Percentiles rank a stretch among this genome's conserved stretches.
phyloP scores from a whole-genome alignment of 176 grass and related monocot genomes.

The Oryza longistaminata region DNA sequence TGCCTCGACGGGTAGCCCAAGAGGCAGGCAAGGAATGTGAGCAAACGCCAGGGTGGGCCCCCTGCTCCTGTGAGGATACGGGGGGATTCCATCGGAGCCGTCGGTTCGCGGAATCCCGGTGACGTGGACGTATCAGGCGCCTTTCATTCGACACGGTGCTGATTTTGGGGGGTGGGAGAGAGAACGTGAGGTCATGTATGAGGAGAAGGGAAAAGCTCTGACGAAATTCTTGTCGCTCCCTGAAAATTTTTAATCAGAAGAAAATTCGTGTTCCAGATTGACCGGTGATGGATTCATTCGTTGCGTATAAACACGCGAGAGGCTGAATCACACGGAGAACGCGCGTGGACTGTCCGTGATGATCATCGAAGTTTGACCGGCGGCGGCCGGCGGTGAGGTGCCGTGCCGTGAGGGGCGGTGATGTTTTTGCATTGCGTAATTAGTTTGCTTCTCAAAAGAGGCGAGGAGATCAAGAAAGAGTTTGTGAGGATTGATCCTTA shows the following conservation, averaged over 20 bases:
- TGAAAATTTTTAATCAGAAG: background rate
- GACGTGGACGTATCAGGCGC: slow-evolving; percentile 6
- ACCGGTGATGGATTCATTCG: background rate
- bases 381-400: slow-evolving; percentile 5
- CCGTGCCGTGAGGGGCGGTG: background rate
- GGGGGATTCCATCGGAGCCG: background rate
- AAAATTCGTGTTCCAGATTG: background rate
- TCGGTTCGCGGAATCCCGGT: background rate
- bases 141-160: background rate
- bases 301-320: background rate
- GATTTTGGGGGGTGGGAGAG: background rate
- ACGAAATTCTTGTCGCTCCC: background rate
- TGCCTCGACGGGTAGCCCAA: background rate
- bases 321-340: background rate
- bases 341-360: background rate
- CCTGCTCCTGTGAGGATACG: background rate
- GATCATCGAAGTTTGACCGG: background rate
- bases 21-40: slow-evolving; percentile 21
- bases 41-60: background rate
- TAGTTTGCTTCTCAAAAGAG: too few relatives aligned
- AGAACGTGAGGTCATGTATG: background rate
- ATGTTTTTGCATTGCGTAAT: background rate
- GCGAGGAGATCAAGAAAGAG: too few relatives aligned
- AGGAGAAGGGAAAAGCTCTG: too few relatives aligned
- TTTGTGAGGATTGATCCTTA: too few relatives aligned